phyloP scores from a whole-genome alignment of 1,139 yeast species.

The Debaryomyces udenii region DNA sequence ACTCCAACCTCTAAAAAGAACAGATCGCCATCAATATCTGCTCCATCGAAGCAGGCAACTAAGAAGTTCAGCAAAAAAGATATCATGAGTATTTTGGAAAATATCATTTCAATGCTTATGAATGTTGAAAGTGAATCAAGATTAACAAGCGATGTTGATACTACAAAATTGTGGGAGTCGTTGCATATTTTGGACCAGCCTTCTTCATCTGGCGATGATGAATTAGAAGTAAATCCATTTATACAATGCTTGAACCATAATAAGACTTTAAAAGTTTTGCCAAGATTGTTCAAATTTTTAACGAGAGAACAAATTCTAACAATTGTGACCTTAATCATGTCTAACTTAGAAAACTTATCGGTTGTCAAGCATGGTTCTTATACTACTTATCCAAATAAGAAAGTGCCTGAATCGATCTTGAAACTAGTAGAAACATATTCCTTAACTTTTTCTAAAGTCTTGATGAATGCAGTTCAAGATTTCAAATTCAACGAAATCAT shows the following conservation, averaged over 20 bases:
- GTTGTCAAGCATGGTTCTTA: slow-evolving; percentile 81
- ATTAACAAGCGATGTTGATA: slow-evolving; percentile 57
- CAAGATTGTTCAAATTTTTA: slow-evolving; percentile 84
- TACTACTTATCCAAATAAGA: slow-evolving; percentile 57
- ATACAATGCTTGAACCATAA: slow-evolving; percentile 81
- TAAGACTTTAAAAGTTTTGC: slow-evolving; percentile 87
- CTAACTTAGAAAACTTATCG: slow-evolving; percentile 78
- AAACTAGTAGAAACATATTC: slow-evolving; percentile 81
- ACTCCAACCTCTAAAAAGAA: slow-evolving; percentile 20
- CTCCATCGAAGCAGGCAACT: slow-evolving; percentile 28
- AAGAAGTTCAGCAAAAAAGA: slow-evolving; percentile 46
- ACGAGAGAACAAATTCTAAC: slow-evolving; percentile 78
- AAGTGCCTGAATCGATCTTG: slow-evolving; percentile 56
- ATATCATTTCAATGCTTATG: slow-evolving; percentile 75
- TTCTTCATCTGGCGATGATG: slow-evolving; percentile 47
- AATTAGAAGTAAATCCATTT: slow-evolving; percentile 68
- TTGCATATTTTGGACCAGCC: slow-evolving; percentile 64
- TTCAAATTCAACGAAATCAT: slow-evolving; percentile 81
- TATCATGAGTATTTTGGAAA: slow-evolving; percentile 65
- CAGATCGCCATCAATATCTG: slow-evolving; percentile 26
- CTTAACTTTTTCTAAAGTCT: slow-evolving; percentile 78
- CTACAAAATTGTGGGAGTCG: slow-evolving; percentile 73
- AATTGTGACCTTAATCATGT: slow-evolving; percentile 76
- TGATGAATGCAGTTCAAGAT: slow-evolving; percentile 84
- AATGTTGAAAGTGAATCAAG: slow-evolving; percentile 84